A percentile compares a stretch with the other conserved stretches of the same genome.
These are phyloP conservation scores for Achlya hypogyna DNA, from an alignment of 352 stramenopile genomes.

Conservation along the genomic window DNA sequence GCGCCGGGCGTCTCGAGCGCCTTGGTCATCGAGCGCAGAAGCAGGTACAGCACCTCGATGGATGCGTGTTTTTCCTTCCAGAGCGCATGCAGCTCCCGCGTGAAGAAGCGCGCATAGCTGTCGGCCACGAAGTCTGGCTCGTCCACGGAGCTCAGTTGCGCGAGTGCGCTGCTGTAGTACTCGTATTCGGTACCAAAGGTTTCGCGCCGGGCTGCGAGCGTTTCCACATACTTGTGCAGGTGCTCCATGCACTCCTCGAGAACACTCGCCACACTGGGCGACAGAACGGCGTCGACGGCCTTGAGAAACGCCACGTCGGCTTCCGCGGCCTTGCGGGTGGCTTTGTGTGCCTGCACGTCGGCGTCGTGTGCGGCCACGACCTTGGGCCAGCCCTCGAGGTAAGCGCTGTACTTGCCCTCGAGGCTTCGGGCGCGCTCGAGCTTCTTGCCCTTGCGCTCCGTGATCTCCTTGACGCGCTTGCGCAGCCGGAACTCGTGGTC, in stretches of 20 bases:
- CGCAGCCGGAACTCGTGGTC: constrained; percentile 3
- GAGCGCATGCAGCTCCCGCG: constrained; percentile 65
- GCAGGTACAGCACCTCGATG: constrained; percentile 62
- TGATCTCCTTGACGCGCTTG: background rate
- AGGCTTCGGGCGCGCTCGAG: background rate
- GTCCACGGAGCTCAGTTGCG: constrained; percentile 24
- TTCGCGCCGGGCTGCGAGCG: constrained; percentile 49
- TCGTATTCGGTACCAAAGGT: constrained; percentile 72
- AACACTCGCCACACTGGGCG: constrained; percentile 16
- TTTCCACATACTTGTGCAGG: constrained; percentile 50
- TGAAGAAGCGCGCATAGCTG: constrained; percentile 74
- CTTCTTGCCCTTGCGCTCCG: constrained; percentile 2
- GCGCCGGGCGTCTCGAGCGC: background rate
- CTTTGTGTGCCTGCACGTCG: background rate
- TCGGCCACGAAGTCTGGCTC: constrained; percentile 20
- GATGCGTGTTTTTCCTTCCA: constrained; percentile 76
- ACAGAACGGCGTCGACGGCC: background rate
- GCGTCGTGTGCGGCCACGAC: background rate
- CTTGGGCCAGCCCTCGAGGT: constrained; percentile 2
- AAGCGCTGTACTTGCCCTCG: background rate
- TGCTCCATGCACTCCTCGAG: constrained; percentile 63
- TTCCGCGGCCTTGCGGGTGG: background rate
- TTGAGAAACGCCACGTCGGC: background rate
- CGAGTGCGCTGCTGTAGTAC: constrained; percentile 60
- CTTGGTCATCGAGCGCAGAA: constrained; percentile 47